These are phyloP conservation scores for Comarum palustre DNA, from an alignment of 306 rosid genomes.

Conservation along the genomic window DNA sequence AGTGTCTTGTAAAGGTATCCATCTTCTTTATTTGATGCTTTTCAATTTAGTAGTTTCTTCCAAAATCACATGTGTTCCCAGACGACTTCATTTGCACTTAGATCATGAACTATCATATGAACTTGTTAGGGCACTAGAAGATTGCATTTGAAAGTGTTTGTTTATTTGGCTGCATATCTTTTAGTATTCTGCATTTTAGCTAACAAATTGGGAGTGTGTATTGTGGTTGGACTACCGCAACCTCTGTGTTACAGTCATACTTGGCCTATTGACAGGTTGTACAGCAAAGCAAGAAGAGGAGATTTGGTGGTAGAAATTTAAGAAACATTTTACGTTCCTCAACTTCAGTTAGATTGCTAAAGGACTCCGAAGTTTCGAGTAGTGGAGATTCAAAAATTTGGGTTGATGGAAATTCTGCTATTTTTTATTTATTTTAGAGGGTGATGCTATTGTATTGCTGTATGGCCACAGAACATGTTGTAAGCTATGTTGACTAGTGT, in stretches of 20 bases:
- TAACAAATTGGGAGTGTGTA: not conserved
- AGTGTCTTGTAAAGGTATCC: constrained; percentile 41
- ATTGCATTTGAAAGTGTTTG: not conserved
- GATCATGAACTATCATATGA: not conserved
- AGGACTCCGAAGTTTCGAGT: constrained; percentile 21
- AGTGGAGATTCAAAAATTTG: constrained; percentile 22
- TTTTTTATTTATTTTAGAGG: constrained; percentile 19
- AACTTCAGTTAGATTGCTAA: constrained; percentile 21
- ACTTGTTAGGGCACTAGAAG: not conserved
- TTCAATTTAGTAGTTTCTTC: not conserved
- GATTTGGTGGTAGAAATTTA: constrained; percentile 68
- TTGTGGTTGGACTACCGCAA: not conserved
- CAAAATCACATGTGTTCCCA: not conserved
- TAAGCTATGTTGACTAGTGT: constrained; percentile 44
- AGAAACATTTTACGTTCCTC: constrained; percentile 31
- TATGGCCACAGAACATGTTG: constrained; percentile 45
- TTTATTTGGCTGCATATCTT: not conserved
- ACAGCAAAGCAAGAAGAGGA: constrained; percentile 47
- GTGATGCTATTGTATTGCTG: constrained; percentile 52
- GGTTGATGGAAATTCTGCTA: constrained; percentile 26
- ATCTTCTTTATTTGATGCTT: constrained; percentile 2
- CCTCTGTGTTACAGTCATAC: constrained; percentile 5
- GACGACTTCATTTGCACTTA: not conserved
- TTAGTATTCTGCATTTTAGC: not conserved
- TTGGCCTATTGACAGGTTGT: constrained; percentile 54